A percentile compares a stretch with the other conserved stretches of the same genome.
These are phyloP conservation scores for Didymella pinodella DNA, from an alignment of 2,329 filamentous ascomycete species.

Conservation along the genomic window DNA sequence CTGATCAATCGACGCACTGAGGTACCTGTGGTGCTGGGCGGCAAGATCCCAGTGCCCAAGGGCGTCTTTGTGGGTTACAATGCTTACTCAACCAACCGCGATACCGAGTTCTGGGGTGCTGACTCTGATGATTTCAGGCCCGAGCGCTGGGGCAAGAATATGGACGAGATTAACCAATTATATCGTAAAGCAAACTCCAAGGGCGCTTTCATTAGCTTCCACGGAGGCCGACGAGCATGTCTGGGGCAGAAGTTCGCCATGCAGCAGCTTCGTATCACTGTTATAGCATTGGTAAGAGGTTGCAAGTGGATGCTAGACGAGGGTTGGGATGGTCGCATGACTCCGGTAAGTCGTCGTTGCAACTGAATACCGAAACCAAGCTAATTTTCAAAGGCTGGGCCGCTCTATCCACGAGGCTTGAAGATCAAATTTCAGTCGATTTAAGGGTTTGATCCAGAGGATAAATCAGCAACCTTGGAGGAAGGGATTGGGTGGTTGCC, in stretches of 20 bases:
- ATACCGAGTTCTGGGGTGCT: slow-evolving; percentile 37
- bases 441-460: not conserved
- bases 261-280: slow-evolving; percentile 48
- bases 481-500: not conserved
- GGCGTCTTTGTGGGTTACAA: slow-evolving; percentile 42
- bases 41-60: slow-evolving; percentile 29
- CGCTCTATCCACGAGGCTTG: slow-evolving; percentile 30
- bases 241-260: slow-evolving; percentile 55
- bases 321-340: slow-evolving; percentile 42
- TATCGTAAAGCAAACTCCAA: slow-evolving; percentile 50
- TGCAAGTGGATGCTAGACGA: slow-evolving; percentile 37
- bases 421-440: slow-evolving; percentile 32
- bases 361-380: not conserved
- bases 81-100: slow-evolving; percentile 38
- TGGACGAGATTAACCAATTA: slow-evolving; percentile 47
- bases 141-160: slow-evolving; percentile 50
- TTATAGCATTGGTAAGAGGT: slow-evolving; percentile 40
- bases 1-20: slow-evolving; percentile 57
- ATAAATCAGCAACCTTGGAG: not conserved
- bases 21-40: slow-evolving; percentile 35
- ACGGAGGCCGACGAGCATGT: slow-evolving; percentile 53
- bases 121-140: slow-evolving; percentile 51
- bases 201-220: slow-evolving; percentile 55
- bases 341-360: slow-evolving; percentile 22
- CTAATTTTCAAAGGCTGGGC: slow-evolving; percentile 23